Evolutionary conservation across 208 protist genomes (phyloP), one percentile per base, ranked within the genome.

Genomic region (Trypanosoma theileri): DNA sequence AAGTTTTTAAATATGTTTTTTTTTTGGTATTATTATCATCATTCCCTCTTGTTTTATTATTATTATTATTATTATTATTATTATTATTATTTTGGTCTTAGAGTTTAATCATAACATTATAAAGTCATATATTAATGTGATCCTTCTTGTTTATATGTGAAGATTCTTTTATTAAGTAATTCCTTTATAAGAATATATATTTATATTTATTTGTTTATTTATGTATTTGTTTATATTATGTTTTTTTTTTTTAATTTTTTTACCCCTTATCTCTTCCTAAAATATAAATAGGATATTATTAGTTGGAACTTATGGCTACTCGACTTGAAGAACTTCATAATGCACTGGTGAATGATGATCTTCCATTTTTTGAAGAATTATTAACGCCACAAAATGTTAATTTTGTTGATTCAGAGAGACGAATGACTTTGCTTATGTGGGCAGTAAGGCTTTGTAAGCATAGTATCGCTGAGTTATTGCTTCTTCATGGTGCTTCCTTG

Each of bases 311-410:
- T 12, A 72, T 72, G 62, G 42, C 21, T 55, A 66, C 12, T 59
- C 48, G 45, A n/a, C 8, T 59, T 51, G 71, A 71, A 24, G 50
- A 61, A 50, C 28, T 76, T 58, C 48, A 50, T 53, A 12, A 26
- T 46, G 59, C 64, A 50, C 9, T 80, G 11, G 24, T 35, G 41
- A 72, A 63, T 64, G 52, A 48, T 68, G 40, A 72, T 76, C 35
- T 69, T 65, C 28, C 4, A n/a, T 26, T 57, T 45, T 35, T 77
- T 22, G 28, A 44, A 22, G 41, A 46, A 60, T 24, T 59, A 31
- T 48, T 95, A 13, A 91, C 82, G 0, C 67, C 76, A 28, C 58
- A 81, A 54, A 95, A 95, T 59, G 83, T 92, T 17, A 95, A 95
- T 75, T 88, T 81, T 71, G 75, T 77, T 12, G 86, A 92, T 58